These are phyloP conservation scores for Moricandia moricandioides DNA, from an alignment of 345 rosid species.

Conservation along the genomic window DNA sequence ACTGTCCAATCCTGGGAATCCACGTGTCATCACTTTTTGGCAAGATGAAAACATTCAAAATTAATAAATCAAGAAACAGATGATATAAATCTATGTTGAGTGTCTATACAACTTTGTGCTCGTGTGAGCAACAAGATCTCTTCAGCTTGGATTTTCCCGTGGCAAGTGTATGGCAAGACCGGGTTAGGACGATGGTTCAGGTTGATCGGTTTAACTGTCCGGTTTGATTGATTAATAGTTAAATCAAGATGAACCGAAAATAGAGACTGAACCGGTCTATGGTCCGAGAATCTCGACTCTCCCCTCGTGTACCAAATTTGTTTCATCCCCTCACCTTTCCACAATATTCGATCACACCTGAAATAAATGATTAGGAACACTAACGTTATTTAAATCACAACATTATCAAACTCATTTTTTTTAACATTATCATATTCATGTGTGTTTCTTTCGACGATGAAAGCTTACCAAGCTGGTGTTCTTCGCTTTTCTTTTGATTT, in stretches of 20 bases:
- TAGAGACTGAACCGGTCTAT: conserved; percentile 80
- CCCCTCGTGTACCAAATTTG: conserved; percentile 78
- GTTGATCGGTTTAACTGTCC: conserved; percentile 23
- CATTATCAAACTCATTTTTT: too few relatives aligned
- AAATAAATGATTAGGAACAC: background rate
- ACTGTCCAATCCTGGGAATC: conserved; percentile 13
- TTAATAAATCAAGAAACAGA: conserved; percentile 18
- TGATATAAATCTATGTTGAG: conserved; percentile 36
- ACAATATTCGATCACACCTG: conserved; percentile 94
- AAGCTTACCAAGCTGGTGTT: conserved; percentile 85
- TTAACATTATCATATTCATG: too few relatives aligned
- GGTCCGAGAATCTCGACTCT: conserved; percentile 93
- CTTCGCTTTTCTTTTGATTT: conserved; percentile 69
- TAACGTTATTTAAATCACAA: background rate
- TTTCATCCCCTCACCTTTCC: conserved; percentile 86
- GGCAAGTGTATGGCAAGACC: conserved; percentile 44
- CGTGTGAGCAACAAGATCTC: conserved; percentile 59
- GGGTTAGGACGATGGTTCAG: conserved; percentile 45
- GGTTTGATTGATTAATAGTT: conserved; percentile 19
- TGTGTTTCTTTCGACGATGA: background rate
- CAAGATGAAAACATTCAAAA: background rate
- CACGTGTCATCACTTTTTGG: conserved; percentile 35
- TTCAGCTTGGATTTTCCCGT: conserved; percentile 78
- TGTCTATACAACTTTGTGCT: conserved; percentile 47
- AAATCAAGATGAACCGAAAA: conserved; percentile 58